Conservation (phyloP, 2,329 filamentous ascomycete species). For the Sphaerostilbella broomeana region DNA sequence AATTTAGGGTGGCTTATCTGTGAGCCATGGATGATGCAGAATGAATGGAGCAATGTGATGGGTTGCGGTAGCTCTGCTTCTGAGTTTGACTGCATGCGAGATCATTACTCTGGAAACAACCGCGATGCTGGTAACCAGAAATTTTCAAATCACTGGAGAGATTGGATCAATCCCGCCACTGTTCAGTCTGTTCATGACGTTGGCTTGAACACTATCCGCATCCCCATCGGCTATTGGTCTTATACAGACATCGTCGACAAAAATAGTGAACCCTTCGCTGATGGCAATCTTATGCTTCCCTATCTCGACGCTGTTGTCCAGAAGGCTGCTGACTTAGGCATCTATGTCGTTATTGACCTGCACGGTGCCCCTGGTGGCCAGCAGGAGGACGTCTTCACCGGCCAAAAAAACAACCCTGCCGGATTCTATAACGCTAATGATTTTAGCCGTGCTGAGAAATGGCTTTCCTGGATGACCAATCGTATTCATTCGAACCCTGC, state of each 20-base stretch:
- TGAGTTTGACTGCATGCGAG: conserved; percentile 47
- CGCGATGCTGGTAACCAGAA: conserved; percentile 35
- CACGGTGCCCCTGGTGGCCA: conserved; percentile 46
- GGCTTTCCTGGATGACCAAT: conserved; percentile 49
- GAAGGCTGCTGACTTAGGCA: conserved; percentile 27
- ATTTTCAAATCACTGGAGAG: conserved; percentile 43
- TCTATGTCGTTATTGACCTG: conserved; percentile 26
- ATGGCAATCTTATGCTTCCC: conserved; percentile 22
- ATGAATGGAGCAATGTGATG: conserved; percentile 38
- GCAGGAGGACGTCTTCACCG: conserved; percentile 37
- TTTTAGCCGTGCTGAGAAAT: conserved; percentile 47
- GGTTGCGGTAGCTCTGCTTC: conserved; percentile 37
- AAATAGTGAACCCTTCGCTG: conserved; percentile 42
- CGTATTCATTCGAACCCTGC: conserved; percentile 42
- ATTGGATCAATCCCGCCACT: conserved; percentile 19
- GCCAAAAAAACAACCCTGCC: conserved; percentile 27
- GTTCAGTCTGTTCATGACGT: conserved; percentile 46
- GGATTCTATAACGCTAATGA: conserved; percentile 52
- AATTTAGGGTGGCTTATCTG: conserved; percentile 31
- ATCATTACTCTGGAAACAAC: conserved; percentile 18
- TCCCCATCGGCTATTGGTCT: conserved; percentile 50
- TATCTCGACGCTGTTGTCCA: conserved; percentile 26
- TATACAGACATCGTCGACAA: conserved; percentile 40
- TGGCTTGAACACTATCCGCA: conserved; percentile 46
- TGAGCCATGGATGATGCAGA: conserved; percentile 45